Conservation (phyloP, 1,284 basidiomycete species). For the Apiotrichum akiyoshidainum region DNA sequence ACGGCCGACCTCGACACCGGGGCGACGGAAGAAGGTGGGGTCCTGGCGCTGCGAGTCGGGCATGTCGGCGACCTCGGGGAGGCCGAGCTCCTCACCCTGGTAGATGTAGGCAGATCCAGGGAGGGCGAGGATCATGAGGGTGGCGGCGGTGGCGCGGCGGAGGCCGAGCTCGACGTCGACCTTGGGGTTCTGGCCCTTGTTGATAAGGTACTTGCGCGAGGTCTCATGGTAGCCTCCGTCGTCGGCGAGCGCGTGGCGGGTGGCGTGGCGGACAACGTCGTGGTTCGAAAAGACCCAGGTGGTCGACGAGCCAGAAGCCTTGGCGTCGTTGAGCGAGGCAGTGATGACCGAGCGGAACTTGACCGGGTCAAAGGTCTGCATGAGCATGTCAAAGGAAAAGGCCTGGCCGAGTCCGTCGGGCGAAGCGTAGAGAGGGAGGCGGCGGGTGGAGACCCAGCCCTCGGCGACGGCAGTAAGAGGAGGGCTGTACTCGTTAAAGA, state of each 20-base stretch:
- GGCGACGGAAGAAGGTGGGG: constrained; percentile 38
- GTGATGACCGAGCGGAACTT: constrained; percentile 27
- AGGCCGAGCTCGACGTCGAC: constrained; percentile 32
- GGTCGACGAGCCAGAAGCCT: constrained; percentile 27
- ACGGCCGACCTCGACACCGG: constrained; percentile 36
- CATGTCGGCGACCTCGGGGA: constrained; percentile 40
- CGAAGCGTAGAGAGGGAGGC: constrained; percentile 40
- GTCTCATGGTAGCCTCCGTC: constrained; percentile 20
- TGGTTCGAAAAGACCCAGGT: constrained; percentile 47
- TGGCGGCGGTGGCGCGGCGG: constrained; percentile 32
- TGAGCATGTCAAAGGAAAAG: constrained; percentile 47
- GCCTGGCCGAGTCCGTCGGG: constrained; percentile 38
- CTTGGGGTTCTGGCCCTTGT: constrained; percentile 18
- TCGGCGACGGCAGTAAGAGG: constrained; percentile 47
- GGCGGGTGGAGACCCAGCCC: constrained; percentile 37
- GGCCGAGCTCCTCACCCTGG: constrained; percentile 47
- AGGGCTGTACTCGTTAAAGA: constrained; percentile 46
- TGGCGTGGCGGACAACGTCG: constrained; percentile 41
- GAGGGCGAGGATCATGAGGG: constrained; percentile 40
- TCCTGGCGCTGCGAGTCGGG: constrained; percentile 36
- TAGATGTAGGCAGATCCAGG: constrained; percentile 45
- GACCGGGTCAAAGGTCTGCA: constrained; percentile 30
- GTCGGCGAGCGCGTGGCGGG: constrained; percentile 35
- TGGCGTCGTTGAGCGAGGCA: constrained; percentile 25
- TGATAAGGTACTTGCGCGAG: constrained; percentile 23